Evolutionary conservation across 1,284 basidiomycete species (phyloP).

Genomic region (Gomphus bonarii): DNA sequence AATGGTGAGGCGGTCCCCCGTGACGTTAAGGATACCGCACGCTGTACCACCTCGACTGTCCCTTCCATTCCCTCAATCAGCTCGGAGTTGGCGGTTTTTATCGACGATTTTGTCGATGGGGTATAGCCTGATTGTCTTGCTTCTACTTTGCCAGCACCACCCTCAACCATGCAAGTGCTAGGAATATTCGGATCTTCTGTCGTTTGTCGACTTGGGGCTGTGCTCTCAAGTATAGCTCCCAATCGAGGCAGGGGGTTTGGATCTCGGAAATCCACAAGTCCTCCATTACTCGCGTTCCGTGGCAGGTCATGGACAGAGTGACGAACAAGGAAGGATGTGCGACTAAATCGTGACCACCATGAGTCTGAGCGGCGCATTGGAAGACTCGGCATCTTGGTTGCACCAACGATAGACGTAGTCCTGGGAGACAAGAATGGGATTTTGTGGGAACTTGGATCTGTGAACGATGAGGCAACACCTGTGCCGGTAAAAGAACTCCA

Average conservation of each 20-base stretch:
- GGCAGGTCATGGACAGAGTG: not conserved
- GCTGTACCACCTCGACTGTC: conserved; percentile 57
- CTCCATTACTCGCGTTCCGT: conserved; percentile 2
- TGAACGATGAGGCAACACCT: conserved; percentile 13
- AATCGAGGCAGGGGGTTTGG: conserved; percentile 59
- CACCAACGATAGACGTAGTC: conserved; percentile 7
- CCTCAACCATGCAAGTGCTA: not conserved
- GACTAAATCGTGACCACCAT: conserved; percentile 36
- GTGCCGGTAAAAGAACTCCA: conserved; percentile 32
- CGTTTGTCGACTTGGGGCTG: conserved; percentile 22
- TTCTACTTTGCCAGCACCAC: not conserved
- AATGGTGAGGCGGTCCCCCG: not conserved
- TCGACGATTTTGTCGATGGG: conserved; percentile 37
- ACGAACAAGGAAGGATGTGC: conserved; percentile 11
- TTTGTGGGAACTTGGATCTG: conserved; percentile 10
- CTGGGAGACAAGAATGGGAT: conserved; percentile 9
- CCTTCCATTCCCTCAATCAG: conserved; percentile 53
- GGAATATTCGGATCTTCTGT: conserved; percentile 1
- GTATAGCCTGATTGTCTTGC: not conserved
- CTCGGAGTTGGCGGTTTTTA: conserved; percentile 51
- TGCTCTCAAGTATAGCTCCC: conserved; percentile 42
- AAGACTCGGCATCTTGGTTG: conserved; percentile 20
- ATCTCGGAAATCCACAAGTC: conserved; percentile 48
- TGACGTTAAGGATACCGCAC: conserved; percentile 31
- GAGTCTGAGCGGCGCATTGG: conserved; percentile 30